Evolutionary conservation across 2,329 filamentous ascomycete species (phyloP).

Genomic region (Exophiala sideris): DNA sequence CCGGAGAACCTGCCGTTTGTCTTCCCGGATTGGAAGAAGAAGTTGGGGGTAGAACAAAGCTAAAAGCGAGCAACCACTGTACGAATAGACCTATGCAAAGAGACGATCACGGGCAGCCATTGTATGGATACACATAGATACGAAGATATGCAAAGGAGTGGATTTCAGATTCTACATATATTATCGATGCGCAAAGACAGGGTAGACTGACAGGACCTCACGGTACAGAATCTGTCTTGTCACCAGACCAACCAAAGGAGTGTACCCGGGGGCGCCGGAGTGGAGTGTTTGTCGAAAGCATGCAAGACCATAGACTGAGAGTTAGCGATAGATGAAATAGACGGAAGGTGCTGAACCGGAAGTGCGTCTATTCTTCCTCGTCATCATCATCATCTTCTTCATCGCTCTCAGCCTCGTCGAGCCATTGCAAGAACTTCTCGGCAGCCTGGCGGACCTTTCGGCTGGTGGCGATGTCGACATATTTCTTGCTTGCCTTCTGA

Average conservation of each 20-base stretch:
- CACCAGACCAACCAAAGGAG: conserved; percentile 8
- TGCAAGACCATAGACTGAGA: not conserved
- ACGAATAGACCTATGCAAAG: not conserved
- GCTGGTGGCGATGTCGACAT: conserved; percentile 81
- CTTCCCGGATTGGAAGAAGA: conserved; percentile 50
- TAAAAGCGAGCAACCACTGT: not conserved
- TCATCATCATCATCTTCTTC: conserved; percentile 50
- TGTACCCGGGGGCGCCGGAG: conserved; percentile 13
- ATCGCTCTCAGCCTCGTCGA: conserved; percentile 72
- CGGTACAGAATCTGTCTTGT: not conserved
- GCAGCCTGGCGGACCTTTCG: conserved; percentile 95
- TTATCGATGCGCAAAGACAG: conserved; percentile 5
- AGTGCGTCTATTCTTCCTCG: conserved; percentile 14
- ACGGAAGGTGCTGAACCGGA: not conserved
- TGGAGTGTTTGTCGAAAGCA: conserved; percentile 6
- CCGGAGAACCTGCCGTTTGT: conserved; percentile 52
- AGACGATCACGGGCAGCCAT: not conserved
- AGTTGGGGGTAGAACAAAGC: conserved; percentile 3
- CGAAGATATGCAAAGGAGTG: conserved; percentile 7
- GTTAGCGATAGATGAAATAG: not conserved
- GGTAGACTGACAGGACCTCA: conserved; percentile 2
- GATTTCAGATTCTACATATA: conserved; percentile 21
- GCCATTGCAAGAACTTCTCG: conserved; percentile 91
- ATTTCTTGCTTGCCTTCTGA: conserved; percentile 95
- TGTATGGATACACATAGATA: not conserved